Conservation (phyloP, 1,139 yeast genomes). For the Taphrina betulina region DNA sequence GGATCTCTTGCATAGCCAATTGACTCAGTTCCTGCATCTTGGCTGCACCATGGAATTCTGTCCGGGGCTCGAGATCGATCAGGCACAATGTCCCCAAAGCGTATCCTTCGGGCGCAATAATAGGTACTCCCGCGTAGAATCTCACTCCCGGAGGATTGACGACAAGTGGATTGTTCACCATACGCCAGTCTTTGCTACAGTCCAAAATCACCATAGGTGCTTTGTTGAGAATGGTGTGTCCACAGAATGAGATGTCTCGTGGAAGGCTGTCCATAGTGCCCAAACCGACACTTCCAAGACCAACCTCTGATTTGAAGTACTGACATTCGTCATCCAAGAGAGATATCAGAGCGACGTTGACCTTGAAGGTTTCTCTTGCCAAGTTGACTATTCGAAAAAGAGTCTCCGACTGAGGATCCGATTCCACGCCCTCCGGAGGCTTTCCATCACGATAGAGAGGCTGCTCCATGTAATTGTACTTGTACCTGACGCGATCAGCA, state of each 20-base stretch:
- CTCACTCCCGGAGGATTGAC: constrained; percentile 34
- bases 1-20: constrained; percentile 33
- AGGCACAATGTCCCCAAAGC: constrained; percentile 38
- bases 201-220: constrained; percentile 37
- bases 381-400: constrained; percentile 29
- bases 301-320: constrained; percentile 32
- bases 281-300: constrained; percentile 22
- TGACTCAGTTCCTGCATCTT: constrained; percentile 36
- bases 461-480: constrained; percentile 17
- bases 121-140: constrained; percentile 39
- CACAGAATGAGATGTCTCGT: constrained; percentile 37
- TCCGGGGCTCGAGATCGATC: constrained; percentile 35
- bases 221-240: constrained; percentile 36
- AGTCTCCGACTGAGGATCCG: constrained; percentile 20
- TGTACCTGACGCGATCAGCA: constrained; percentile 7
- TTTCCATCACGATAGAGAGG: constrained; percentile 27
- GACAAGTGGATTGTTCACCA: constrained; percentile 37
- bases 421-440: constrained; percentile 13
- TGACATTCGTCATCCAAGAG: constrained; percentile 29
- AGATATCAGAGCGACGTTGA: constrained; percentile 25
- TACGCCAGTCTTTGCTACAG: constrained; percentile 38
- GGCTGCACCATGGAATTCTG: constrained; percentile 30
- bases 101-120: constrained; percentile 35
- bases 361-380: constrained; percentile 30
- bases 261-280: constrained; percentile 31